A percentile compares a stretch with the other conserved stretches of the same genome.
phyloP scores from a whole-genome alignment of 2,329 filamentous ascomycete species.

The Dactylellina sp. region DNA sequence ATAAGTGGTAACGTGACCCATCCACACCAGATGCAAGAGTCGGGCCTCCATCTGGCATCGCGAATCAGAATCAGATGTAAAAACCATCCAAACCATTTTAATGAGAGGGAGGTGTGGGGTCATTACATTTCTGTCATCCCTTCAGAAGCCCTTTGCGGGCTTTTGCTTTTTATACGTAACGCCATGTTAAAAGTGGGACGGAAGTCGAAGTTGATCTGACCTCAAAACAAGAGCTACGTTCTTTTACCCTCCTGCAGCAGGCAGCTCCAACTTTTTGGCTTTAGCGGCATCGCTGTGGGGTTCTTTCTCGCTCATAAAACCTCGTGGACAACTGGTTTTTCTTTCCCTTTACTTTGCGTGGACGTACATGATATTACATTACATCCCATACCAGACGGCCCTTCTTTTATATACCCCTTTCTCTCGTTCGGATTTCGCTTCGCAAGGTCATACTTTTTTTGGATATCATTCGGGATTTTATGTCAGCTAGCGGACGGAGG shows the following conservation, averaged over 20 bases:
- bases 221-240: slow-evolving; percentile 5
- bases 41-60: slow-evolving; percentile 45
- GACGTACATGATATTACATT: not conserved
- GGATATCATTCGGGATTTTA: slow-evolving; percentile 47
- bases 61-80: slow-evolving; percentile 54
- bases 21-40: slow-evolving; percentile 34
- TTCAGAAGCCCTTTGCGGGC: slow-evolving; percentile 20
- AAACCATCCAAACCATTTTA: slow-evolving; percentile 4
- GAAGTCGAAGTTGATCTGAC: slow-evolving; percentile 37
- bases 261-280: slow-evolving; percentile 7
- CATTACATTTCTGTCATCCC: not conserved
- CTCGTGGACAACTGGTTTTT: slow-evolving; percentile 35
- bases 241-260: too few relatives aligned
- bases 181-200: slow-evolving; percentile 40
- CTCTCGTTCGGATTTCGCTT: slow-evolving; percentile 15
- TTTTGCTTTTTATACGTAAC: slow-evolving; percentile 20
- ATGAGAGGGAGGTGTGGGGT: slow-evolving; percentile 25
- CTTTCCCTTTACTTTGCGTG: not conserved
- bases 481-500: slow-evolving; percentile 55
- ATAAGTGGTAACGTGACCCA: slow-evolving; percentile 49
- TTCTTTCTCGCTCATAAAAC: slow-evolving; percentile 35
- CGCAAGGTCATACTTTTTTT: slow-evolving; percentile 51
- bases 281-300: slow-evolving; percentile 30
- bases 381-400: slow-evolving; percentile 1
- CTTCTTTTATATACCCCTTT: slow-evolving; percentile 39